A percentile compares a stretch with the other conserved stretches of the same genome.
Conservation (phyloP, 805 yeast species). For the Wickerhamiella dianesei region DNA sequence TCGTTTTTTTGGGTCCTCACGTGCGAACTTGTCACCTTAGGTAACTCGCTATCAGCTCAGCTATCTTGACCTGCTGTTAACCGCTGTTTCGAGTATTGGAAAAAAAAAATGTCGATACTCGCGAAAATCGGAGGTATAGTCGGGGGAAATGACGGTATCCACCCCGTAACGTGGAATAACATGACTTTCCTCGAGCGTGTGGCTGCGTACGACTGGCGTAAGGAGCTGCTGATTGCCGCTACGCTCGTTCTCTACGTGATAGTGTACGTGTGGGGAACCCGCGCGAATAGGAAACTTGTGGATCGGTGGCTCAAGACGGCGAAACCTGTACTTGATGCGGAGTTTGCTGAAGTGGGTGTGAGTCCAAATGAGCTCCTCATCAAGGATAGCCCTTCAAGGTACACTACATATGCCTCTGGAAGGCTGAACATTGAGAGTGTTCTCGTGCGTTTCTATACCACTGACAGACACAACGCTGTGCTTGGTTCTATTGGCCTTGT, state of each 20-base stretch:
- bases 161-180: conserved; percentile 38
- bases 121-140: not conserved
- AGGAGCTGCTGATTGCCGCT: conserved; percentile 47
- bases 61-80: not conserved
- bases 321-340: conserved; percentile 40
- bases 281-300: conserved; percentile 44
- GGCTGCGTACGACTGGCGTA: conserved; percentile 54
- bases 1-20: not conserved
- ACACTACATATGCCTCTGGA: conserved; percentile 72
- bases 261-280: conserved; percentile 46
- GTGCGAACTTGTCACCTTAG: not conserved
- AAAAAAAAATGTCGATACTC: not conserved
- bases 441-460: conserved; percentile 46
- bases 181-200: conserved; percentile 51
- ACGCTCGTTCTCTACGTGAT: conserved; percentile 37
- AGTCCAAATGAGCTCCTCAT: conserved; percentile 29
- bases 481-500: conserved; percentile 51
- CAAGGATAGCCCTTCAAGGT: conserved; percentile 51
- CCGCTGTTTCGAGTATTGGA: not conserved
- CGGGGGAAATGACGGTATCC: conserved; percentile 11
- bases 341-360: conserved; percentile 67
- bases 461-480: conserved; percentile 69
- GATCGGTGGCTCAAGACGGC: conserved; percentile 38
- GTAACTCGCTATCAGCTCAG: not conserved
- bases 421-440: conserved; percentile 61